phyloP scores from a whole-genome alignment of 164 flowering plant genomes.

The Litsea cubeba region DNA sequence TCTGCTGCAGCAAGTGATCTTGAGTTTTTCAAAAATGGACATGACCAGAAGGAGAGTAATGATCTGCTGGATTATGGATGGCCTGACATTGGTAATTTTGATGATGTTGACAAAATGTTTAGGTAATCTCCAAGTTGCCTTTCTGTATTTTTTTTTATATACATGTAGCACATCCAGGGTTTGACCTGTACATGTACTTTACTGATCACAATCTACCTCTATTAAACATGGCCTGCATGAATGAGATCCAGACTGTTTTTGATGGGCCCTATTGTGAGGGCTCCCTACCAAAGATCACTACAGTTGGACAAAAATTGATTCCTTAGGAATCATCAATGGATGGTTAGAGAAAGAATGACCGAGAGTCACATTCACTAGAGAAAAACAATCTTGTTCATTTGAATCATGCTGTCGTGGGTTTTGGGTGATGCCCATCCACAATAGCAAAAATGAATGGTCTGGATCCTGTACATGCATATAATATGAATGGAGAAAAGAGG shows the following conservation, averaged over 20 bases:
- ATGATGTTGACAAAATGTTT: conserved; percentile 79
- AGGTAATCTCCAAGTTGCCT: conserved; percentile 36
- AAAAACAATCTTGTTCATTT: background rate
- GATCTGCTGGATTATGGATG: conserved; percentile 59
- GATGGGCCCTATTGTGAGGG: background rate
- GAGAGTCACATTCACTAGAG: background rate
- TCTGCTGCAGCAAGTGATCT: conserved; percentile 47
- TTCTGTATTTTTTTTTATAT: background rate
- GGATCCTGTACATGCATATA: background rate
- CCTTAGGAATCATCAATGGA: background rate
- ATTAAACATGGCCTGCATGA: background rate
- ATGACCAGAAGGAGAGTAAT: conserved; percentile 39
- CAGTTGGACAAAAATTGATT: background rate
- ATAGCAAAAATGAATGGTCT: background rate
- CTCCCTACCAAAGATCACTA: too few relatives aligned
- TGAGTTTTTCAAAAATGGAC: conserved; percentile 38
- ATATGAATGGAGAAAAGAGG: background rate
- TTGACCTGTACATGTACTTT: background rate
- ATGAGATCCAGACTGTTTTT: background rate
- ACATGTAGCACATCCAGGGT: background rate
- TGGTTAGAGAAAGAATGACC: background rate
- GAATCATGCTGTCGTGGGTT: background rate
- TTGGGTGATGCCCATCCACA: background rate
- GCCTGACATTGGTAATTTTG: conserved; percentile 77
- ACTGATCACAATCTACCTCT: background rate